A percentile compares a stretch with the other conserved stretches of the same genome.
phyloP scores from a whole-genome alignment of 495 filamentous ascomycete genomes.

The Neurospora sp. region DNA sequence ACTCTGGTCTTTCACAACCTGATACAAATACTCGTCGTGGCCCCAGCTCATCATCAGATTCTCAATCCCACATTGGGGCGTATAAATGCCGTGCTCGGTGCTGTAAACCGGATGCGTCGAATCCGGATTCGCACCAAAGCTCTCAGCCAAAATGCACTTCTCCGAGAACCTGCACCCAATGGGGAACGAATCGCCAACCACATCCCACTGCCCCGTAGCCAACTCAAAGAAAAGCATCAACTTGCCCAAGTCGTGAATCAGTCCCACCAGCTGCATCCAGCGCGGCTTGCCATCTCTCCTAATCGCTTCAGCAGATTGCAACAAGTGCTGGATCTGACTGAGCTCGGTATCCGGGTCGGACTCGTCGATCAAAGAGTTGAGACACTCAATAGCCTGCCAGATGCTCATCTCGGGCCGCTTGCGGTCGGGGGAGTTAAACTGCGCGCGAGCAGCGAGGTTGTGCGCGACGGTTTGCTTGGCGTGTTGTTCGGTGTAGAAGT shows the following conservation, averaged over 20 bases:
- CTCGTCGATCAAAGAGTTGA: conserved; percentile 82
- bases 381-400: conserved; percentile 84
- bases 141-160: conserved; percentile 66
- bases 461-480: conserved; percentile 76
- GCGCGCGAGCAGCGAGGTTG: conserved; percentile 64
- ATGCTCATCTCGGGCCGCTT: conserved; percentile 66
- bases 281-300: conserved; percentile 79
- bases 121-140: conserved; percentile 66
- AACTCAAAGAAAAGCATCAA: conserved; percentile 70
- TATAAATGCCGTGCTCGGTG: conserved; percentile 69
- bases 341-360: conserved; percentile 77
- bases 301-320: conserved; percentile 81
- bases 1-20: conserved; percentile 68
- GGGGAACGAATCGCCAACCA: conserved; percentile 85
- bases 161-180: conserved; percentile 77
- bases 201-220: conserved; percentile 81
- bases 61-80: conserved; percentile 63
- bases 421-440: conserved; percentile 49
- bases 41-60: conserved; percentile 87
- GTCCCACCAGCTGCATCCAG: conserved; percentile 84
- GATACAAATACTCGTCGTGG: conserved; percentile 86
- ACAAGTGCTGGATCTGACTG: conserved; percentile 76
- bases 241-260: conserved; percentile 89
- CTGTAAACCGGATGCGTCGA: conserved; percentile 53
- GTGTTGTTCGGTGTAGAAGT: conserved; percentile 78